Evolutionary conservation across 1,284 basidiomycete genomes (phyloP), one percentile per base, ranked within the genome.

Genomic region (Trichosporon sp.): DNA sequence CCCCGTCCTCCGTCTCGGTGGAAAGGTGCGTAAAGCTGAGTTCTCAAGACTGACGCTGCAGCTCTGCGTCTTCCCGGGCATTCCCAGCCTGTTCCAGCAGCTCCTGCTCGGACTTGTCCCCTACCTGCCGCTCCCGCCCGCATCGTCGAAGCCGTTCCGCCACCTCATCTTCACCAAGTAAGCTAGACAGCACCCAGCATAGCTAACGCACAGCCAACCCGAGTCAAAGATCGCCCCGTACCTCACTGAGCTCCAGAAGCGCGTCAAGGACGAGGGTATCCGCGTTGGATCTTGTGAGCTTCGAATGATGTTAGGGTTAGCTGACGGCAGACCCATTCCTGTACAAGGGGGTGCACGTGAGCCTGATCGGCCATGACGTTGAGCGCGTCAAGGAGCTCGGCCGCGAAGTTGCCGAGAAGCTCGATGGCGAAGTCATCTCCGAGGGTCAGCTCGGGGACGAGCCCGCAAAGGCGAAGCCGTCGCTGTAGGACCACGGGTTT

Each of bases 161-260:
- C 87, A 92, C 70, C 89, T 93, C 76, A 87, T 94, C 15, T 92
- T 89, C 78, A 93, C 92, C 12, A 83, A 85, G 91, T 92, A 78
- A 70, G 18, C 9, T 53, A 0, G 18, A 34, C 25, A 27, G 47
- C 23, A 32, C 23, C 35, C 32, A 23, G 62, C 34, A 51, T 34
- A 12, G 64, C 67, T 65, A 47, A 72, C 56, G 15, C 62, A 2
- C 71, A 93, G 92, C 32, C 85, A 89, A 51, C 89, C 92, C 0
- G 95, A 98, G 84, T 93, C 91, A 2, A 88, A 88, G 69, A 97
- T 98, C 68, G 92, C 93, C 2, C 94, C 95, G 0, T 96, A 90
- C 83, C 87, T 98, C 34, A 90, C 91, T 0, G 83, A 87, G 15
- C 86, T 98, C 0, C 91, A 93, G 76, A 86, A 87, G 23, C 88